Base-by-base conservation (phyloP, 495 filamentous ascomycete genomes). In the Peziza echinospora region DNA sequence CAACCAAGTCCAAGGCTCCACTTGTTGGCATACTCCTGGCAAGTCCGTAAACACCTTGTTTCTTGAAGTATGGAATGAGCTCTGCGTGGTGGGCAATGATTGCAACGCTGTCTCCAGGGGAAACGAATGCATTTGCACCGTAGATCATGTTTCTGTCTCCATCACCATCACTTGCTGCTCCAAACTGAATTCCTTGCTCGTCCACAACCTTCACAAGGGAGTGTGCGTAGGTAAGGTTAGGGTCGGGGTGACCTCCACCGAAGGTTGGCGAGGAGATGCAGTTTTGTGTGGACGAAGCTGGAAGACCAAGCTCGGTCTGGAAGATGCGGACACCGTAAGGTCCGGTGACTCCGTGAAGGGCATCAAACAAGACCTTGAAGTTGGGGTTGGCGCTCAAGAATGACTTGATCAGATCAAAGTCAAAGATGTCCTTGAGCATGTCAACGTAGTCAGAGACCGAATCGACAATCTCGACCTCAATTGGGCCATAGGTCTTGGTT, bases 141-240 rank as follows among this genome's bases (percentile, higher is more conserved):
- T 97, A 97, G 59, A 97, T 96, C 89, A 97, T 97, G 72, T 97
- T 97, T 48, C 89, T 82, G 67, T 97, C 89, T 54, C 89, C 89
- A 56, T 97, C 89, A 52, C 89, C 89, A 53, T 97, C 89, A 55
- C 80, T 86, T 28, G 89, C 89, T 37, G 89, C 89, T 54, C 89
- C 89, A 60, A 97, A 96, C 55, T 89, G 91, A 53, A 97, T 83
- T 26, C 73, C 71, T 53, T 84, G 76, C 66, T 84, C 82, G 65
- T 97, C 80, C 17, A 97, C 89, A 40, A 75, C 82, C 58, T 89
- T 84, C 44, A 97, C 89, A 6, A 97, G 72, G 28, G 85, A 87
- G 65, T 91, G 83, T 1, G 89, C 89, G 53, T 97, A 97, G n/a
- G 89, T 91, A 17, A 97, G 73, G 66, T 97, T 97, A 46, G 89